A percentile compares a stretch with the other conserved stretches of the same genome.
phyloP scores from a whole-genome alignment of 192 early-diverging fungal genomes.

The Entomortierella beljakovae region DNA sequence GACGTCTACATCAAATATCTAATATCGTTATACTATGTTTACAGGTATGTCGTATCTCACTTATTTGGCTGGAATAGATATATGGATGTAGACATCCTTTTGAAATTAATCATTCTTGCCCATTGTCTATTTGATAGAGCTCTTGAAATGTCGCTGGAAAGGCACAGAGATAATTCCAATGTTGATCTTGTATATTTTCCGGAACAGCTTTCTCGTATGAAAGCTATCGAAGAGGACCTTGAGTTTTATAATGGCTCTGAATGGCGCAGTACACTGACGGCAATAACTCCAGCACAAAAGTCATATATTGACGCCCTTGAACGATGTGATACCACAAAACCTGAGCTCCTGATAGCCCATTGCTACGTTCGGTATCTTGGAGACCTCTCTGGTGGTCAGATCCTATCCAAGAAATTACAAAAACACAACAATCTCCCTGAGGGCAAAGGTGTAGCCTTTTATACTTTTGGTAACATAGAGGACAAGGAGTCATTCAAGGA shows the following conservation, averaged over 20 bases:
- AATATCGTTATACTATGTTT: constrained; percentile 62
- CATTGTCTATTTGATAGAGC: constrained; percentile 12
- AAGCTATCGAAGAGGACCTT: constrained; percentile 58
- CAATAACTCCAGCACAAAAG: constrained; percentile 63
- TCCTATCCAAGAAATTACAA: constrained; percentile 62
- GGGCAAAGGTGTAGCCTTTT: constrained; percentile 64
- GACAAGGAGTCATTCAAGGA: constrained; percentile 62
- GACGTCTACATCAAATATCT: constrained; percentile 62
- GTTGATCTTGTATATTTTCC: constrained; percentile 64
- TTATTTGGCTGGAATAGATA: not conserved
- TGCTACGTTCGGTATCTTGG: constrained; percentile 67
- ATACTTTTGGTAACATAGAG: constrained; percentile 61
- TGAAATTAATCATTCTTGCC: not conserved
- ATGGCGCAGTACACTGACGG: constrained; percentile 36
- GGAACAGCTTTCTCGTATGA: constrained; percentile 57
- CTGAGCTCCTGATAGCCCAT: constrained; percentile 64
- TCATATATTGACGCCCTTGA: constrained; percentile 61
- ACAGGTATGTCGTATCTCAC: too few relatives aligned
- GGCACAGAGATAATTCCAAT: constrained; percentile 58
- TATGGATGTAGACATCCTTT: not conserved
- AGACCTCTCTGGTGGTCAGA: constrained; percentile 68
- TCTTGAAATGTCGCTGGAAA: constrained; percentile 62
- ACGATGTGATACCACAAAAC: constrained; percentile 45
- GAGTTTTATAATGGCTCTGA: constrained; percentile 59
- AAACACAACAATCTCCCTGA: constrained; percentile 57